Conservation (phyloP, 768 basidiomycete genomes). For the Suillus lakei region DNA sequence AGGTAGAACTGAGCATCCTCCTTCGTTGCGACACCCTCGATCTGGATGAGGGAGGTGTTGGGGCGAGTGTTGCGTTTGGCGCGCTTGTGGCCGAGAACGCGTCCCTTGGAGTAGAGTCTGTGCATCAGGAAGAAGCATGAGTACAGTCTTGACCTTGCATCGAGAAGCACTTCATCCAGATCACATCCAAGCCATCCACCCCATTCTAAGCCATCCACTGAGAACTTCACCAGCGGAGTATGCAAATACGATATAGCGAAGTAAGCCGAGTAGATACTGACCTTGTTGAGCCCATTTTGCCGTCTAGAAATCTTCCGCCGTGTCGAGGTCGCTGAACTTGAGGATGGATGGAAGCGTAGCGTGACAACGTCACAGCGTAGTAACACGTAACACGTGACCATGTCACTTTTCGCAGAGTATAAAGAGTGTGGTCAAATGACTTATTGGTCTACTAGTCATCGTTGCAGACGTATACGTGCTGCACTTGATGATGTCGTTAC, state of each 20-base stretch:
- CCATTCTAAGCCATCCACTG: slow-evolving; percentile 20
- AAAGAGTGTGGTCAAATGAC: background rate
- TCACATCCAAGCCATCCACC: slow-evolving; percentile 18
- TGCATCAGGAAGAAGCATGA: slow-evolving; percentile 10
- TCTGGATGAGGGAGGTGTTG: slow-evolving; percentile 95
- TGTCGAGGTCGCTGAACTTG: slow-evolving; percentile 31
- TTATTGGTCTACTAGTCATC: slow-evolving; percentile 12
- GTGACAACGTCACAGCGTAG: slow-evolving; percentile 36
- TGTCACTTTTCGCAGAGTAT: slow-evolving; percentile 17
- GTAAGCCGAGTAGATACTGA: slow-evolving; percentile 44
- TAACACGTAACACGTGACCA: slow-evolving; percentile 19
- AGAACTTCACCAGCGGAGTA: slow-evolving; percentile 3
- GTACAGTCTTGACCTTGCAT: slow-evolving; percentile 12
- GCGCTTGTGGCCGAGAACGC: slow-evolving; percentile 97
- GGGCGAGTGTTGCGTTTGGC: slow-evolving; percentile 96
- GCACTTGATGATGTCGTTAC: slow-evolving; percentile 49
- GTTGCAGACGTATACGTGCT: slow-evolving; percentile 48
- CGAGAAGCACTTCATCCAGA: background rate
- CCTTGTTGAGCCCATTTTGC: slow-evolving; percentile 83
- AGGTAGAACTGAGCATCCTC: slow-evolving; percentile 98
- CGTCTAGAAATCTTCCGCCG: slow-evolving; percentile 34
- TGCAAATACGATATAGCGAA: background rate
- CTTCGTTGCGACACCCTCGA: slow-evolving; percentile 93
- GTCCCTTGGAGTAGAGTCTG: slow-evolving; percentile 96
- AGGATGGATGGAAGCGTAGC: slow-evolving; percentile 15